Base-by-base conservation (phyloP, 2,329 filamentous ascomycete species). In the Cryphonectria naterciae region DNA sequence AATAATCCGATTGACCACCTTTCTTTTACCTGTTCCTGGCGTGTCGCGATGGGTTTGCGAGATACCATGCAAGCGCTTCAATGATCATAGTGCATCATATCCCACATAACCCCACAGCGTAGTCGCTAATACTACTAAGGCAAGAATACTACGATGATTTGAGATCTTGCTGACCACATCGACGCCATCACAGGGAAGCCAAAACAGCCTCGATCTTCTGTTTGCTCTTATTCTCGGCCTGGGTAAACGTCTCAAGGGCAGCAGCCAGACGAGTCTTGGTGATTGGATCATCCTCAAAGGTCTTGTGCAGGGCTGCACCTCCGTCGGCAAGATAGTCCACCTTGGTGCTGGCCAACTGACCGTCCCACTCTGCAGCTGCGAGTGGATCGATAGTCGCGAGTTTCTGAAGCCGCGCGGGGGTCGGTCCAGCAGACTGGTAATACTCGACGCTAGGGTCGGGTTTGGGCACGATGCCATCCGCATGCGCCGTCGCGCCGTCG, bases 291-390 rank as follows among this genome's bases (percentile, higher is more conserved):
- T 77, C 77, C 43, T 77, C 77, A 67, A 84, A 83, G 6, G 83
- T 81, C 68, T 80, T 80, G 15, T 83, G 79, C 32, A 87, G 77
- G 70, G 78, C 80, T 41, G 74, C 79, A 5, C 85, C 85, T 8
- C 79, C 79, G 65, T 86, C 78, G 6, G 81, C 81, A 19, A 86
- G 80, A 70, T 85, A 86, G 73, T 86, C 83, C 1, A 83, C 76
- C 28, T 82, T 78, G 1, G 80, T 82, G 39, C 77, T 77, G 0
- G 80, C 80, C 19, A 82, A 73, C 70, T 80, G 81, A 46, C 81
- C 82, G 56, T 84, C 80, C 78, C 79, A 82, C 25, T 76, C 75
- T 3, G 79, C 73, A 2, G 75, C 78, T 0, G 77, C 79, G 41
- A 86, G 77, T 0, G 83, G 81, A 72, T 86, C 83, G 17, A 79